Evolutionary conservation across 257 asterid species (phyloP).

Genomic region (Penstemon barbatus): DNA sequence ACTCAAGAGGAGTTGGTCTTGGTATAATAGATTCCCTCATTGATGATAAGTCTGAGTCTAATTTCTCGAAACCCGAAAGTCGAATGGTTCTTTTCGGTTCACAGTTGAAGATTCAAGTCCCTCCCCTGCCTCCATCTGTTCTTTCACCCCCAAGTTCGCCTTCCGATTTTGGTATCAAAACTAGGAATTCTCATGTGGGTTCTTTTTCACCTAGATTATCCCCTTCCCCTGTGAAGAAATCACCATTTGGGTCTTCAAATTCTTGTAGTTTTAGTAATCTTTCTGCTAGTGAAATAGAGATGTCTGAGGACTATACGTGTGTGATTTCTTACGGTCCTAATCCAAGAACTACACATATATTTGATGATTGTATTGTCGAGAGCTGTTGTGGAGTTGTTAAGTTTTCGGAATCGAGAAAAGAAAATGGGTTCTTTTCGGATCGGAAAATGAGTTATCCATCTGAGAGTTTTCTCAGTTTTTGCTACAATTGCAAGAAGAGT

Average conservation of each 20-base stretch:
- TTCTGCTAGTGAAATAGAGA: slow-evolving; percentile 76
- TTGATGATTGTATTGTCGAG: slow-evolving; percentile 81
- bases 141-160: slow-evolving; percentile 65
- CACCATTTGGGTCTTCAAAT: slow-evolving; percentile 46
- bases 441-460: slow-evolving; percentile 59
- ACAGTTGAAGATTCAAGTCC: slow-evolving; percentile 73
- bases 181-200: slow-evolving; percentile 51
- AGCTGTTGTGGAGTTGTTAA: slow-evolving; percentile 63
- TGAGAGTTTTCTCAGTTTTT: slow-evolving; percentile 70
- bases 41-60: slow-evolving; percentile 48
- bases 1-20: slow-evolving; percentile 50
- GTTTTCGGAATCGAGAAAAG: slow-evolving; percentile 42
- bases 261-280: slow-evolving; percentile 42
- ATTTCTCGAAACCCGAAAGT: slow-evolving; percentile 35
- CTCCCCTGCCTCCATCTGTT: slow-evolving; percentile 44
- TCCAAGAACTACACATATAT: slow-evolving; percentile 81
- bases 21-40: slow-evolving; percentile 65
- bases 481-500: slow-evolving; percentile 68
- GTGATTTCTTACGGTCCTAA: slow-evolving; percentile 82
- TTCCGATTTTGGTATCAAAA: slow-evolving; percentile 72
- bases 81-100: slow-evolving; percentile 76
- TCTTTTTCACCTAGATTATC: slow-evolving; percentile 45
- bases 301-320: slow-evolving; percentile 89
- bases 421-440: slow-evolving; percentile 20
- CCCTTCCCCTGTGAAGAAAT: slow-evolving; percentile 46